Conservation (phyloP, 2,329 filamentous ascomycete species). For the Colletotrichum brevisporum region DNA sequence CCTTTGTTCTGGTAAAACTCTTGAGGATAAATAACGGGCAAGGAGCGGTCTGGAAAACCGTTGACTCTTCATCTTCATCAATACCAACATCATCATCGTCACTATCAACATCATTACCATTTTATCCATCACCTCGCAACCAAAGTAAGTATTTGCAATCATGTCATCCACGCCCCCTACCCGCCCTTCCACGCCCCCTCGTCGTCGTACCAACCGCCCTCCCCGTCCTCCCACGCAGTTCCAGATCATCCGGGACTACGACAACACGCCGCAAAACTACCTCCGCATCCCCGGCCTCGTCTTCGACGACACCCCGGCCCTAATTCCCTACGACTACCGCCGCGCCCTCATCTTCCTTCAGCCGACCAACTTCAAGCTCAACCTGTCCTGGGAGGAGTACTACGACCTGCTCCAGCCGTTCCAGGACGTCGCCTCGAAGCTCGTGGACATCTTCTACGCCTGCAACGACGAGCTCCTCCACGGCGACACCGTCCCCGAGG, state of each 20-base stretch:
- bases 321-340: constrained; percentile 20
- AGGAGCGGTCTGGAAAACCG: too few species aligned
- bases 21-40: too few species aligned
- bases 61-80: too few species aligned
- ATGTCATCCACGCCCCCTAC: not conserved
- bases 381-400: constrained; percentile 24
- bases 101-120: not conserved
- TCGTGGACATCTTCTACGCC: constrained; percentile 24
- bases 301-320: constrained; percentile 17
- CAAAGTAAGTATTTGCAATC: too few species aligned
- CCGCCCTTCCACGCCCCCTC: too few species aligned
- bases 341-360: constrained; percentile 25
- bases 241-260: not conserved
- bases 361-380: constrained; percentile 13
- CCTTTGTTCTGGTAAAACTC: too few species aligned
- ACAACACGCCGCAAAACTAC: constrained; percentile 23
- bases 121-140: not conserved
- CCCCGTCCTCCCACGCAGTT: not conserved
- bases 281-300: constrained; percentile 34
- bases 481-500: not conserved
- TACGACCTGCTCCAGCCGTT: constrained; percentile 26
- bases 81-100: too few species aligned
- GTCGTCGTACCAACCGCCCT: not conserved
- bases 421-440: constrained; percentile 23
- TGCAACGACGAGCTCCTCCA: constrained; percentile 17